These are phyloP conservation scores for Paraphysoderma sedebokerense DNA, from an alignment of 371 early-diverging fungal species.

Conservation along the genomic window DNA sequence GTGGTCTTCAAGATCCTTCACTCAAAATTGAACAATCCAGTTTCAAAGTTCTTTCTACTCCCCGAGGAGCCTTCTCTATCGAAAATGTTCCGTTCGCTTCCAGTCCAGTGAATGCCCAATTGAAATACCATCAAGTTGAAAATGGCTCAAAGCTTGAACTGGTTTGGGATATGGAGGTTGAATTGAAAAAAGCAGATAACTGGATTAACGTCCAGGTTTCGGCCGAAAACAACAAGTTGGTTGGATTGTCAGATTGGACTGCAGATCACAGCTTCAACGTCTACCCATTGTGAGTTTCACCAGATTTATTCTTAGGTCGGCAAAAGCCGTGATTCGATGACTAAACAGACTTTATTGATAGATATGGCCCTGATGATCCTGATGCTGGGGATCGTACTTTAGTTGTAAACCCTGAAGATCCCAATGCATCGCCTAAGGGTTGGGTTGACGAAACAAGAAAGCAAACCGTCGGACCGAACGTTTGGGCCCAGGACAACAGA, in stretches of 20 bases:
- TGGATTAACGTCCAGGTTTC: slow-evolving; percentile 79
- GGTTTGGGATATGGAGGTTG: slow-evolving; percentile 1
- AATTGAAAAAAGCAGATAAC: slow-evolving; percentile 71
- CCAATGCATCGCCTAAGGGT: slow-evolving; percentile 53
- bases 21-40: no score
- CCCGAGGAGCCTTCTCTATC: no score
- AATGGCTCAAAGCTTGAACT: not conserved
- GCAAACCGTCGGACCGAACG: slow-evolving; percentile 70
- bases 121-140: not conserved
- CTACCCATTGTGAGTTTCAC: no score
- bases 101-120: not conserved
- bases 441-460: slow-evolving; percentile 63
- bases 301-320: no score
- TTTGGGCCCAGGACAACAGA: slow-evolving; percentile 55
- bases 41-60: no score
- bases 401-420: slow-evolving; percentile 51
- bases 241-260: slow-evolving; percentile 76
- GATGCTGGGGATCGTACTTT: slow-evolving; percentile 39
- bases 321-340: no score
- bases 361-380: slow-evolving; percentile 74
- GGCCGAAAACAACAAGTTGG: slow-evolving; percentile 46
- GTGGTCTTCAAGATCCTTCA: no score
- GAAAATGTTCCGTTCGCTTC: not conserved
- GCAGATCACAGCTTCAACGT: slow-evolving; percentile 44
- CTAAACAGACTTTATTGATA: no score